A percentile compares a stretch with the other conserved stretches of the same genome.
Conservation (phyloP, 805 yeast genomes). For the Wickerhamomyces xylosicus region DNA sequence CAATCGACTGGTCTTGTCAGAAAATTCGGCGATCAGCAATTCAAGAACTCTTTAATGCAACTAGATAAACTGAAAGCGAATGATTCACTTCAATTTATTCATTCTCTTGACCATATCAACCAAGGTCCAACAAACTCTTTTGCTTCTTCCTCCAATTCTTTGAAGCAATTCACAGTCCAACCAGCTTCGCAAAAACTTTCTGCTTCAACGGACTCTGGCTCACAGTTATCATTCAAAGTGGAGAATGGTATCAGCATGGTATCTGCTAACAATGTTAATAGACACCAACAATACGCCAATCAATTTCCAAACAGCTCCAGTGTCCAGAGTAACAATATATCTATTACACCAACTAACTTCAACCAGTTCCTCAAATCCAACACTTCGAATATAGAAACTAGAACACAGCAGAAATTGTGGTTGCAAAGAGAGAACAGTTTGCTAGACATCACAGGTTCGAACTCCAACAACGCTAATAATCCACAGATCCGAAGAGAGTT, state of each 20-base stretch:
- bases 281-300: conserved; percentile 9
- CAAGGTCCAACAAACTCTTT: conserved; percentile 2
- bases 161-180: conserved; percentile 17
- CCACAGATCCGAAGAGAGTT: conserved; percentile 63
- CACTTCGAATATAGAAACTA: conserved; percentile 36
- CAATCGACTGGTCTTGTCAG: conserved; percentile 44
- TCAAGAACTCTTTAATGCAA: conserved; percentile 16
- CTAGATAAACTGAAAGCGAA: conserved; percentile 4
- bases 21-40: conserved; percentile 24
- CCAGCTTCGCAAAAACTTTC: conserved; percentile 5
- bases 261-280: conserved; percentile 2
- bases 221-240: conserved; percentile 15
- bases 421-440: conserved; percentile 68
- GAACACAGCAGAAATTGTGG: conserved; percentile 84
- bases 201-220: conserved; percentile 12
- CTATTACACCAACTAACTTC: conserved; percentile 22
- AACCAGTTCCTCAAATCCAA: conserved; percentile 29
- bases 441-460: conserved; percentile 34
- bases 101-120: conserved; percentile 20
- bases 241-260: conserved; percentile 16
- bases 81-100: conserved; percentile 13
- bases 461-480: conserved; percentile 12
- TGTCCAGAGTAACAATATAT: conserved; percentile 15
- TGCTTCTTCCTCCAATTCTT: conserved; percentile 13
- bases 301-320: conserved; percentile 12